Base-by-base conservation (phyloP, 805 yeast genomes). In the Candida michaelii region DNA sequence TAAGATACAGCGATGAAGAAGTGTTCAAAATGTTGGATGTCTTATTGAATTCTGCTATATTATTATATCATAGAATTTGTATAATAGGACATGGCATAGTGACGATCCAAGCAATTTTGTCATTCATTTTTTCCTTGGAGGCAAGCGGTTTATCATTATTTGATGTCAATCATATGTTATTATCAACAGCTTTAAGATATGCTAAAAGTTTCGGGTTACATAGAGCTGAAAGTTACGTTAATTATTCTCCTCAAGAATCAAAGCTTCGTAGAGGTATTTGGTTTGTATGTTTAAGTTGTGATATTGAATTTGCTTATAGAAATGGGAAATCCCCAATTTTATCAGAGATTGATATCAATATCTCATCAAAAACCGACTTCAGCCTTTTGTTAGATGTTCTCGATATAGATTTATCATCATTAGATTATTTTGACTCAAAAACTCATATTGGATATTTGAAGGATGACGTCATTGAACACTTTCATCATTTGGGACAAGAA, bases 1-100 rank as follows among this genome's bases (percentile, higher is more conserved):
- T 16, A 3, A 35, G 23, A 14, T 42, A 42, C 13, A 14, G 31
- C n/a, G 31, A 38, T 27, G 36, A 45, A 2, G 52, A 53, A 9
- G 40, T 62, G 29, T 24, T 29, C 3, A 30, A 27, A 3, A 37
- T 54, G 24, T 53, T 53, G 37, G 41, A 45, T 17, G 39, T 42
- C 4, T 45, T 60, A n/a, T 32, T 58, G 19, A 50, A 49, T 45
- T 49, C 55, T 30, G 59, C 79, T 1, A 54, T 80, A 16, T 74
- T 60, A 51, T 81, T 76, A 51, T 82, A 73, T 48, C 79, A 77
- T 48, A 67, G 78, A 42, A 56, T 79, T 5, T 60, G 74, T 7
- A 62, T 76, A 2, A 53, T 72, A 16, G 73, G 77, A 45, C 82
- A 77, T 46, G 83, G 82, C 8, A 39, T 76, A 0, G 62, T 60